Base-by-base conservation (phyloP, 179 eudicot species). In the Patellifolia procumbens region DNA sequence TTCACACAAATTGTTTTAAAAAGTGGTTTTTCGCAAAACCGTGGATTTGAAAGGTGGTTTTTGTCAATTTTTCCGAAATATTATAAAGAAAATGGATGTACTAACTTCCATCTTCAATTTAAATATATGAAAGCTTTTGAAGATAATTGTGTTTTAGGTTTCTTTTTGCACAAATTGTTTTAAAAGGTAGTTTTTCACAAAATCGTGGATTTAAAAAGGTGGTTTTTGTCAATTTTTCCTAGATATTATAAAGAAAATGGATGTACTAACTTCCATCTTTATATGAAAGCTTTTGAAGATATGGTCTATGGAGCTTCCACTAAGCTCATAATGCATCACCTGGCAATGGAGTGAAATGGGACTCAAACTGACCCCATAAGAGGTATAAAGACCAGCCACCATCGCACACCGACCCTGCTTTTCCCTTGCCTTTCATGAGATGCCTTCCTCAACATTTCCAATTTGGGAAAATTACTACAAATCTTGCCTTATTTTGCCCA, bases 401-500 rank as follows among this genome's bases (percentile, higher is more conserved):
- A 76, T 56, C 15, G 45, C 28, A 12, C 66, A 43, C 52, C 3
- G 37, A 68, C 46, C 74, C 39, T 67, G 66, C 68, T 73, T 73
- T 20, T 28, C 51, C 69, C 24, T 68, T 12, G 42, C 42, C 66
- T 74, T 68, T 68, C 52, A 59, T 68, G 46, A 74, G 74, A 74
- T 68, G 74, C 78, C 64, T 68, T 74, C 55, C 17, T 60, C 61
- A 35, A 69, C 29, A 39, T 79, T 80, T 74, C 82, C 63, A 49
- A 49, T 19, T 74, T 70, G 10, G 74, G 82, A 80, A 75, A 71
- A 26, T 75, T 48, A 37, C 58, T 52, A 79, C 45, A 68, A 68
- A 77, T 52, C 26, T 73, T 73, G 49, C 66, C 76, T 74, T 78
- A 58, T 80, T 61, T 78, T 71, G 28, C 68, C 39, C 22, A 68